Evolutionary conservation across 2,329 filamentous ascomycete species (phyloP).

Genomic region (Zasmidium angulare): DNA sequence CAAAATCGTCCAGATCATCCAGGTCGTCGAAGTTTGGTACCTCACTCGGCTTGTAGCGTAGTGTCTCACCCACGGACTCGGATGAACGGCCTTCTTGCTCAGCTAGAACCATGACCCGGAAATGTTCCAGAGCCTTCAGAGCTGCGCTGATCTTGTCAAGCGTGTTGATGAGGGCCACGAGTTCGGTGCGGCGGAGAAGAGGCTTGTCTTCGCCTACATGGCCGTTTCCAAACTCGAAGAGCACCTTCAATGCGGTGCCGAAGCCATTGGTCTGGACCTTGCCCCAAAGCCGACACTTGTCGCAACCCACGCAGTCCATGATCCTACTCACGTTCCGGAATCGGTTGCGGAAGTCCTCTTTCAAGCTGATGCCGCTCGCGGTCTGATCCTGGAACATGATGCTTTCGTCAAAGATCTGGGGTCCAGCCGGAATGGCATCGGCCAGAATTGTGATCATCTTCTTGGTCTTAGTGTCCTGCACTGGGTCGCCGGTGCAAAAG

Average conservation of each 20-base stretch:
- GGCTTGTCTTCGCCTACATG: slow-evolving; percentile 61
- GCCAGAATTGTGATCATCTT: slow-evolving; percentile 78
- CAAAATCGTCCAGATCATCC: slow-evolving; percentile 29
- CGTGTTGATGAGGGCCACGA: slow-evolving; percentile 93
- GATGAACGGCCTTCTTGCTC: slow-evolving; percentile 24
- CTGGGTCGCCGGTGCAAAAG: slow-evolving; percentile 83
- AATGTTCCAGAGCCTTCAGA: slow-evolving; percentile 70
- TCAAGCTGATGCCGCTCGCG: slow-evolving; percentile 64
- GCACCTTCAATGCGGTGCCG: slow-evolving; percentile 88
- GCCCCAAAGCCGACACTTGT: slow-evolving; percentile 97
- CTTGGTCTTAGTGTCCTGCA: slow-evolving; percentile 77
- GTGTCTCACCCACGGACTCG: slow-evolving; percentile 15
- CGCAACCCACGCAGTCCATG: slow-evolving; percentile 98
- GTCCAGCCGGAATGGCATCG: slow-evolving; percentile 63
- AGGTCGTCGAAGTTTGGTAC: slow-evolving; percentile 25
- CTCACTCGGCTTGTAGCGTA: slow-evolving; percentile 11
- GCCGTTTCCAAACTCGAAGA: slow-evolving; percentile 85
- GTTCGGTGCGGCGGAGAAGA: slow-evolving; percentile 78
- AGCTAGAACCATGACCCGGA: slow-evolving; percentile 55
- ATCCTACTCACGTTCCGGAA: slow-evolving; percentile 95
- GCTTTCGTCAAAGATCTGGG: slow-evolving; percentile 87
- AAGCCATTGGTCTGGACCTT: slow-evolving; percentile 95
- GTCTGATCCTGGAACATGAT: slow-evolving; percentile 77
- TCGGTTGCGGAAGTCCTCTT: slow-evolving; percentile 95
- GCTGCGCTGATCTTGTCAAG: slow-evolving; percentile 83